Conservation (phyloP, 2,329 filamentous ascomycete species). For the Ophiocordyceps australis region DNA sequence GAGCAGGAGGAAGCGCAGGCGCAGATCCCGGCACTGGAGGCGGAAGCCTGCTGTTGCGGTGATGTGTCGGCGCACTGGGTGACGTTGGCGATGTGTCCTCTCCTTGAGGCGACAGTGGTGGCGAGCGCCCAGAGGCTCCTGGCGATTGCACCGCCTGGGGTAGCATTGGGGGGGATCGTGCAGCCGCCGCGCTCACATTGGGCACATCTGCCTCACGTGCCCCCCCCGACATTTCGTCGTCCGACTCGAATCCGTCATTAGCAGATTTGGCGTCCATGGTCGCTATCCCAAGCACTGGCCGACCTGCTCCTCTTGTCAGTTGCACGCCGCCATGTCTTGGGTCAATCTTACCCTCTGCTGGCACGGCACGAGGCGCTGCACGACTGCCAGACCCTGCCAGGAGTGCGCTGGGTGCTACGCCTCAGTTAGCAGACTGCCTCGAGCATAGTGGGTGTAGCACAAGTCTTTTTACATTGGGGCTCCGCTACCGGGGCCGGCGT, state of each 20-base stretch:
- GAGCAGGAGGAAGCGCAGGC: constrained; percentile 25
- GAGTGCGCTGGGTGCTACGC: constrained; percentile 15
- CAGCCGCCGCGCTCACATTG: constrained; percentile 16
- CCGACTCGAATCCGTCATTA: constrained; percentile 68
- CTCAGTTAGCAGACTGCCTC: constrained; percentile 9
- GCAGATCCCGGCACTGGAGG: constrained; percentile 41
- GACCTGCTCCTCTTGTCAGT: no score
- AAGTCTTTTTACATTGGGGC: constrained; percentile 7
- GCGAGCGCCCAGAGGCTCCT: constrained; percentile 12
- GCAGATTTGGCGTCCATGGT: constrained; percentile 40
- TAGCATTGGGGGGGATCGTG: constrained; percentile 24
- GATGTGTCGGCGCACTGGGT: constrained; percentile 23
- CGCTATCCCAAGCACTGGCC: no score
- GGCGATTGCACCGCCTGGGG: constrained; percentile 12
- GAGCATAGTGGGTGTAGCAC: background rate
- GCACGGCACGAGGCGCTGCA: constrained; percentile 38
- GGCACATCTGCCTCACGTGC: constrained; percentile 19
- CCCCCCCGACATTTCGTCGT: constrained; percentile 60
- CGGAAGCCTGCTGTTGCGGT: constrained; percentile 36
- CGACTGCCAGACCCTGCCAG: constrained; percentile 31
- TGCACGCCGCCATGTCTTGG: no score
- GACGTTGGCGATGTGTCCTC: constrained; percentile 25
- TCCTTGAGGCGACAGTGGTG: constrained; percentile 14
- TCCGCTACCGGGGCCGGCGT: constrained; percentile 13
- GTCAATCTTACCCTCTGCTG: constrained; percentile 38